Percentiles rank a stretch among this genome's conserved stretches.
phyloP scores from a whole-genome alignment of 768 basidiomycete genomes.

The Panaeolus cyanescens region DNA sequence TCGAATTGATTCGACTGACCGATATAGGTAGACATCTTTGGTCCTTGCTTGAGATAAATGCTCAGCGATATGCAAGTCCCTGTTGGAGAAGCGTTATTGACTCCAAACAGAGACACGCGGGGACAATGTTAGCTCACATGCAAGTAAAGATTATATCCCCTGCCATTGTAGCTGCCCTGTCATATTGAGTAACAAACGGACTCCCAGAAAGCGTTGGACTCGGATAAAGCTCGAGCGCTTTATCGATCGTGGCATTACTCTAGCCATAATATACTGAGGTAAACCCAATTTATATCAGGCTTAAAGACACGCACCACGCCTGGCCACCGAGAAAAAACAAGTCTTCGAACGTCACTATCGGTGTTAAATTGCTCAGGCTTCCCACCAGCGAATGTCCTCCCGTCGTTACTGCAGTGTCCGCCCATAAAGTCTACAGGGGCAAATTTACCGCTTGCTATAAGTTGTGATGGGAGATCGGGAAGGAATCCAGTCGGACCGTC shows the following conservation, averaged over 20 bases:
- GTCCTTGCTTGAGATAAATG: constrained; percentile 26
- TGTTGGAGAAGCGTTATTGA: constrained; percentile 16
- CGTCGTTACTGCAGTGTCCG: constrained; percentile 46
- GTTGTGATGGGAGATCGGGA: constrained; percentile 37
- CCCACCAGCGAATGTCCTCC: constrained; percentile 40
- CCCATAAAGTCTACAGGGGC: constrained; percentile 40
- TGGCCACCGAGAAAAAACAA: constrained; percentile 36
- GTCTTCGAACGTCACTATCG: constrained; percentile 38
- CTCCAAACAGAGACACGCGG: neutral
- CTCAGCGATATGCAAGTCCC: constrained; percentile 42
- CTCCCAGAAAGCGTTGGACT: constrained; percentile 31
- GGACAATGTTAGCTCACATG: constrained; percentile 31
- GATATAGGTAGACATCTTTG: constrained; percentile 35
- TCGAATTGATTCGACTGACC: constrained; percentile 21
- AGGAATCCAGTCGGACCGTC: constrained; percentile 39
- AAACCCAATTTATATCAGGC: neutral
- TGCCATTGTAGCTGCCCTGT: constrained; percentile 41
- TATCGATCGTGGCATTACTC: constrained; percentile 37
- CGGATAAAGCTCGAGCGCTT: constrained; percentile 39
- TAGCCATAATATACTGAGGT: constrained; percentile 5
- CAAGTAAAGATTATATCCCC: constrained; percentile 44
- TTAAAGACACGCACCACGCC: constrained; percentile 27
- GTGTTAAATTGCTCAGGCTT: constrained; percentile 37
- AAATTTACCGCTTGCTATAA: constrained; percentile 26
- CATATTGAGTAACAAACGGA: constrained; percentile 40